Evolutionary conservation across 176 grass and related monocot genomes (phyloP), one percentile per base, ranked within the genome.

Genomic region (Triticum turgidum): DNA sequence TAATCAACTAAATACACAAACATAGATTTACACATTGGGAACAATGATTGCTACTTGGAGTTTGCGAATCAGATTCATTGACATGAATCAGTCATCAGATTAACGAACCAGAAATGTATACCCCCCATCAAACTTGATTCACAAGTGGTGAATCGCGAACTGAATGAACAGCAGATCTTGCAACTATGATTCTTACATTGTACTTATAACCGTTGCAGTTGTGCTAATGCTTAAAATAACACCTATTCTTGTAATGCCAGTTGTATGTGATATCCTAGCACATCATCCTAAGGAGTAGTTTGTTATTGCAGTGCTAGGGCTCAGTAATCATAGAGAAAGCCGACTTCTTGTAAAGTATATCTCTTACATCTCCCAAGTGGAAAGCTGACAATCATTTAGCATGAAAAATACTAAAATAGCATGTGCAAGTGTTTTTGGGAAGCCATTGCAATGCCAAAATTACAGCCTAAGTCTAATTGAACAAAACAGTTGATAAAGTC

Each of bases 151-250:
- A 54, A 54, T 54, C 15, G 5, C 15, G 15, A 52, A 52, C 14
- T 15, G 11, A 49, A 49, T 14, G 45, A 14, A 49, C 45, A 49
- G 51, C 15, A 18, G 15, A 54, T 18, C 51, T 54, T 54, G 51
- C 51, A 54, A 54, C 51, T 54, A 54, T 54, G 15, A 18, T 79
- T 58, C 27, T 10, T 85, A 39, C 37, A 65, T 69, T 34, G 6
- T 61, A 32, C 82, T 33, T 59, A 66, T 61, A 79, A 59, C 18
- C 83, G 58, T 71, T 68, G 45, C 24, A 78, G 61, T 79, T 54
- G 5, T 58, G 44, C 20, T 78, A 13, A 58, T 61, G 84, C 33
- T 20, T 44, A 35, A 69, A 45, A 33, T 38, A 71, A 41, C 5
- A 71, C 22, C n/a, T 68, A 68, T 78, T 69, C 44, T 54, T 3